Evolutionary conservation across 2,329 filamentous ascomycete genomes (phyloP).

Genomic region (Calonectria fujianensis): DNA sequence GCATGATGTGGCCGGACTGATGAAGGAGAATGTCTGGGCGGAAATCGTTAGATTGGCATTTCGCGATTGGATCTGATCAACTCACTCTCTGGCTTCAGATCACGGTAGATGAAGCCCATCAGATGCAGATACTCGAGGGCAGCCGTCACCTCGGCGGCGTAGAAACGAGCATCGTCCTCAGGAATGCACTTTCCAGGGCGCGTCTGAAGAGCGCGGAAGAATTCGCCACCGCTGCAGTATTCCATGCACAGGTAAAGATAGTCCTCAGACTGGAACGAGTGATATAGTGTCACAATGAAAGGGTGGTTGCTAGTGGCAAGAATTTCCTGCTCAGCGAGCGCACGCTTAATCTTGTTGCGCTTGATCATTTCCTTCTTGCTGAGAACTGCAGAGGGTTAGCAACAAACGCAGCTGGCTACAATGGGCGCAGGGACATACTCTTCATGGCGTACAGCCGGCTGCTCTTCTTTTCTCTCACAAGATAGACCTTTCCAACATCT

Average conservation of each 20-base stretch:
- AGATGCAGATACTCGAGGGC: constrained; percentile 97
- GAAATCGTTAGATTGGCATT: constrained; percentile 34
- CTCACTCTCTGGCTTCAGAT: constrained; percentile 98
- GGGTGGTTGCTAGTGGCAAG: constrained; percentile 98
- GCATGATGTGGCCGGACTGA: constrained; percentile 99
- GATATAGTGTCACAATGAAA: constrained; percentile 98
- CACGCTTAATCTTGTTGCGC: constrained; percentile 99
- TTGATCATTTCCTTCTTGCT: constrained; percentile 99
- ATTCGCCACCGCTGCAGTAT: constrained; percentile 98
- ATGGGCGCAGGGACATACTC: constrained; percentile 72
- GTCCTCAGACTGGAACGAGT: constrained; percentile 99
- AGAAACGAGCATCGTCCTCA: constrained; percentile 97
- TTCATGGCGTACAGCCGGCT: constrained; percentile 98
- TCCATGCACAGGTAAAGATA: constrained; percentile 99
- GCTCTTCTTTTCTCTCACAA: constrained; percentile 98
- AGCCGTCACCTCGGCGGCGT: constrained; percentile 97
- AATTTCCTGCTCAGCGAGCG: constrained; percentile 97
- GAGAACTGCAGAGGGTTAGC: constrained; percentile 79
- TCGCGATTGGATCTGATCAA: constrained; percentile 25
- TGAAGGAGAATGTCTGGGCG: constrained; percentile 91
- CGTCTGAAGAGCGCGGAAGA: constrained; percentile 97
- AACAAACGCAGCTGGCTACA: background rate
- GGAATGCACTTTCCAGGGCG: constrained; percentile 97
- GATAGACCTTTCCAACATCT: constrained; percentile 98
- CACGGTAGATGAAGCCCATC: constrained; percentile 99